A percentile compares a stretch with the other conserved stretches of the same genome.
Evolutionary conservation across 169 alveolate genomes (phyloP).

Genomic region (Babesia ovata): DNA sequence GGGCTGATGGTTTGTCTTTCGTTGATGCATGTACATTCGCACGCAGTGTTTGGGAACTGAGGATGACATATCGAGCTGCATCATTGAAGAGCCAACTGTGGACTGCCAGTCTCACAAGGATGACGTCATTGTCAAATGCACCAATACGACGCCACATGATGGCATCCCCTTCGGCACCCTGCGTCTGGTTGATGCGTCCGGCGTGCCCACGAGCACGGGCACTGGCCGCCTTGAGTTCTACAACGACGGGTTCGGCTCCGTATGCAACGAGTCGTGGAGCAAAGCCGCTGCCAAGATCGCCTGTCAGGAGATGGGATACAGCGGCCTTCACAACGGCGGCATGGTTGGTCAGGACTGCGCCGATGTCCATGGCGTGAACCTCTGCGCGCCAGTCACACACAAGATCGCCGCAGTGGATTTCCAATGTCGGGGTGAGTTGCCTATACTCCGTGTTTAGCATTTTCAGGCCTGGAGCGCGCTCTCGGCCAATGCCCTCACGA

Average conservation of each 20-base stretch:
- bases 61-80: constrained; percentile 72
- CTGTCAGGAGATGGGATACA: constrained; percentile 84
- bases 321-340: constrained; percentile 83
- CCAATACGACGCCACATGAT: constrained; percentile 72
- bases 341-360: constrained; percentile 80
- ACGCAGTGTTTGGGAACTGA: constrained; percentile 80
- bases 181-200: constrained; percentile 74
- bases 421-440: constrained; percentile 77
- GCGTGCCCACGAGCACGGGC: constrained; percentile 70
- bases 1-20: constrained; percentile 64
- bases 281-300: constrained; percentile 82
- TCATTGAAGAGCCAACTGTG: constrained; percentile 80
- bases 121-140: constrained; percentile 83
- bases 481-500: constrained; percentile 61
- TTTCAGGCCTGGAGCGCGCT: constrained; percentile 50
- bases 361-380: constrained; percentile 82
- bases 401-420: constrained; percentile 83
- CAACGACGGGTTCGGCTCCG: constrained; percentile 80
- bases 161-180: constrained; percentile 76
- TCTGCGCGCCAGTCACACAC: constrained; percentile 82
- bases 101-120: constrained; percentile 79
- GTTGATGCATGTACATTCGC: neutral
- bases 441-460: no score
- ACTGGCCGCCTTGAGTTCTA: constrained; percentile 79
- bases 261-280: constrained; percentile 84